Evolutionary conservation across 2,329 filamentous ascomycete species (phyloP), one percentile per base, ranked within the genome.

Genomic region (Colletotrichum acutatum): DNA sequence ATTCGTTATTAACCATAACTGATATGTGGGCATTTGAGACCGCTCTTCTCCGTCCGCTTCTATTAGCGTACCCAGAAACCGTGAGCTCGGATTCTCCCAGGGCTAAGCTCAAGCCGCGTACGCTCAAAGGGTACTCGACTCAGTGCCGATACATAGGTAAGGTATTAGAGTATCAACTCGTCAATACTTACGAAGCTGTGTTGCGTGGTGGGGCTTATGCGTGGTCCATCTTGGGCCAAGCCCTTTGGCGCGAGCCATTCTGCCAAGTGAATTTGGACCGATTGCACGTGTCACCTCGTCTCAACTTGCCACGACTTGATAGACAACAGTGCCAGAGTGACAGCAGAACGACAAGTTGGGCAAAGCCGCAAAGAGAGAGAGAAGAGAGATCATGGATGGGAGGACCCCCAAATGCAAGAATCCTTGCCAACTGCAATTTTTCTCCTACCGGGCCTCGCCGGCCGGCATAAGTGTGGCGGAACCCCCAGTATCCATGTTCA

Each of bases 221-320:
- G 54, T 42, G 59, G 30, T 22, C 28, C 11, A 4, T 16, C 30
- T 42, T 42, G 19, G 46, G 66, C 59, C 66, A 72, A 64, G 66
- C 37, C 26, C 19, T 32, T 49, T n/a, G 19, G 26, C 49, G 30
- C 59, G 22, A 19, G 14, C 52, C 6, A 56, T 46, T 37, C 12
- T 58, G 19, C 46, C 16, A 37, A 53, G 30, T 59, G 16, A 24
- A 9, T 28, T n/a, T 49, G 16, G 70, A 19, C 32, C 19, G 59
- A 70, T 60, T 52, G 71, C 66, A 61, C 71, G 60, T 70, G 56
- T 37, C 37, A 61, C n/a, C 70, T 56, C 66, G 70, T 32, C 60
- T 61, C 56, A 57, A 70, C 61, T 32, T 73, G 71, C 70, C 60
- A 26, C 46, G 57, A 57, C 32, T 61, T 57, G 28, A 64, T 16